Evolutionary conservation across 345 rosid species (phyloP), one percentile per base, ranked within the genome.

Genomic region (Lumnitzera racemosa): DNA sequence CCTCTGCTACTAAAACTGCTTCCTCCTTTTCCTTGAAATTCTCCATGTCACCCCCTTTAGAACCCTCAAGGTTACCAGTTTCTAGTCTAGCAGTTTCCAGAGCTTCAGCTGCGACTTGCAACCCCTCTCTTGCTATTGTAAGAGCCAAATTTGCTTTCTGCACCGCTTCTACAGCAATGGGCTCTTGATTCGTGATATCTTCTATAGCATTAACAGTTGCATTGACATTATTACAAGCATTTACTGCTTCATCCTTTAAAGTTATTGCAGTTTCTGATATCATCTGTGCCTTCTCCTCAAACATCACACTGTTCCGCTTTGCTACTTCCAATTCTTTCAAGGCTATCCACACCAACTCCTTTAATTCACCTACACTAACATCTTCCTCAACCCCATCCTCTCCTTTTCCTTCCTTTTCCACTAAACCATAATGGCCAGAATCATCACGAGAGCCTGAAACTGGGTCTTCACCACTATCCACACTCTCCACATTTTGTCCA

Each of bases 261-360:
- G 94, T 81, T 47, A 92, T 89, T 10, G 97, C 96, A 68, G 81
- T 58, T 79, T 92, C 97, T 10, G 98, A 85, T 63, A 89, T 81
- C 51, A 74, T 65, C 67, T 85, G 96, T 56, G 96, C 97, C 77
- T 84, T 89, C 57, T 89, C 96, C 81, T 92, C 97, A 58, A 87
- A 92, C 74, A 82, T 66, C 48, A 81, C 72, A 57, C 98, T 87
- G 61, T 89, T 92, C 62, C 82, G 72, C 64, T 76, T 68, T 25
- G 94, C 96, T 80, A 77, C 87, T 65, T 84, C 96, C 77, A 92
- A 60, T 47, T 89, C 97, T 67, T 70, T 80, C 63, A 47, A 53
- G 13, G 94, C 84, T 72, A 70, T 85, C 59, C 68, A 81, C 61
- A 89, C 64, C 72, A 73, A 53, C 46, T 84, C 96, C 74, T 65